A percentile compares a stretch with the other conserved stretches of the same genome.
Conservation (phyloP, 768 basidiomycete genomes). For the Rhodosporidiobolus odoratus region DNA sequence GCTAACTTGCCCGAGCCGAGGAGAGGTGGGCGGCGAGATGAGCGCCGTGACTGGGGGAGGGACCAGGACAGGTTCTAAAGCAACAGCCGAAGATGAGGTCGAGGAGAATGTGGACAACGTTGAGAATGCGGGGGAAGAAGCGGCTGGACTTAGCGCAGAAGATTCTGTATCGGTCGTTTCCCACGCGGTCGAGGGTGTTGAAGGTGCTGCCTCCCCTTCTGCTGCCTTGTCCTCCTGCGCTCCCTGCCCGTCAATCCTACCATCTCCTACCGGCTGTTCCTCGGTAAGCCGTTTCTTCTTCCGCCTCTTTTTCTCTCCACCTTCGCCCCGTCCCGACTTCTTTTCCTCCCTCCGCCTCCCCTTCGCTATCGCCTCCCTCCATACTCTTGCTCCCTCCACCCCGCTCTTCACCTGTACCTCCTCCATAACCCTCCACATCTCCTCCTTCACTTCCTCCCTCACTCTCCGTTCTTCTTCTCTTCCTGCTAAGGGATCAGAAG, state of each 20-base stretch:
- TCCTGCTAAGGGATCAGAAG: not conserved
- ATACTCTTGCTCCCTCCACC: not conserved
- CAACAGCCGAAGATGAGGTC: not conserved
- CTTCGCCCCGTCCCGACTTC: not conserved
- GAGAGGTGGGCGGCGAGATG: constrained; percentile 2
- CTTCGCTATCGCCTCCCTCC: constrained; percentile 8
- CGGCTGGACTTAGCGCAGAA: too few relatives aligned
- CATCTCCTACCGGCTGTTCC: not conserved
- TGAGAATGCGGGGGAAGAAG: not conserved
- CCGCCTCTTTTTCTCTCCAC: not conserved
- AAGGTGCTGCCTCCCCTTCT: not conserved
- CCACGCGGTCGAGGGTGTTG: too few relatives aligned
- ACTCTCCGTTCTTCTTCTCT: not conserved
- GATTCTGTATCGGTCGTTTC: too few relatives aligned
- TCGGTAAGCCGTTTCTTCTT: not conserved
- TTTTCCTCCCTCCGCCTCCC: not conserved
- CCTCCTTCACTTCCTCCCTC: not conserved
- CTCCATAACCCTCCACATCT: constrained; percentile 13
- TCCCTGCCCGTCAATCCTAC: too few relatives aligned
- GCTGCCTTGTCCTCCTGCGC: not conserved
- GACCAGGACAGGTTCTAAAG: not conserved
- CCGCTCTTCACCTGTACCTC: constrained; percentile 23
- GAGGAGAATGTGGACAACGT: not conserved
- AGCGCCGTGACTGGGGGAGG: not conserved
- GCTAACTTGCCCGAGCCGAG: not conserved